A percentile compares a stretch with the other conserved stretches of the same genome.
Evolutionary conservation across 2,329 filamentous ascomycete species (phyloP).

Genomic region (Pseudogymnoascus sp.): DNA sequence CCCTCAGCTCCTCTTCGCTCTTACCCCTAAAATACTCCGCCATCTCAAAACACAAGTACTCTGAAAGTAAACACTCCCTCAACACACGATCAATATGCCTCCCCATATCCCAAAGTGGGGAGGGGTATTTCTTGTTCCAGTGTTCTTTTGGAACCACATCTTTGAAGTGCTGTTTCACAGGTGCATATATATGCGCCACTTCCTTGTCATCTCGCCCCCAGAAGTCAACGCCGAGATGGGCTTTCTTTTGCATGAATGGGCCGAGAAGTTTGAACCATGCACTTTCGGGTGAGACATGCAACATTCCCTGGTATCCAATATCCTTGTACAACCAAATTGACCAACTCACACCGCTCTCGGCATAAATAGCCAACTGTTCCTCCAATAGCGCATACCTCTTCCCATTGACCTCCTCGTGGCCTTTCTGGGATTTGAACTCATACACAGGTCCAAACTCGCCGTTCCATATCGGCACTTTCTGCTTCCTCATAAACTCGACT

Average conservation of each 20-base stretch:
- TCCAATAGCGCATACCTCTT: too few relatives aligned
- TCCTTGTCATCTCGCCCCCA: constrained; percentile 46
- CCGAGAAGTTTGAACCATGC: constrained; percentile 28
- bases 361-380: constrained; percentile 39
- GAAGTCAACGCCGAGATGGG: constrained; percentile 44
- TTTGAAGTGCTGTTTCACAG: constrained; percentile 36
- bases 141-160: constrained; percentile 37
- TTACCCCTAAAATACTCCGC: too few relatives aligned
- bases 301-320: constrained; percentile 49
- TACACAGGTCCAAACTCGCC: constrained; percentile 45
- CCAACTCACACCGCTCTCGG: constrained; percentile 46
- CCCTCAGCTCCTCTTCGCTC: too few relatives aligned
- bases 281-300: constrained; percentile 39
- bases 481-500: constrained; percentile 36
- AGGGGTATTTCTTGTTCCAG: constrained; percentile 40
- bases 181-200: constrained; percentile 32
- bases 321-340: constrained; percentile 55
- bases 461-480: constrained; percentile 41
- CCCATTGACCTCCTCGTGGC: constrained; percentile 17
- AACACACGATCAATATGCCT: constrained; percentile 40
- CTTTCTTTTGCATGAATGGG: constrained; percentile 25
- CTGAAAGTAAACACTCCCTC: constrained; percentile 28
- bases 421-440: constrained; percentile 30
- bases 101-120: constrained; percentile 41
- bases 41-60: too few relatives aligned